Evolutionary conservation across 2,329 filamentous ascomycete species (phyloP).

Genomic region (Colletotrichum falcatum): DNA sequence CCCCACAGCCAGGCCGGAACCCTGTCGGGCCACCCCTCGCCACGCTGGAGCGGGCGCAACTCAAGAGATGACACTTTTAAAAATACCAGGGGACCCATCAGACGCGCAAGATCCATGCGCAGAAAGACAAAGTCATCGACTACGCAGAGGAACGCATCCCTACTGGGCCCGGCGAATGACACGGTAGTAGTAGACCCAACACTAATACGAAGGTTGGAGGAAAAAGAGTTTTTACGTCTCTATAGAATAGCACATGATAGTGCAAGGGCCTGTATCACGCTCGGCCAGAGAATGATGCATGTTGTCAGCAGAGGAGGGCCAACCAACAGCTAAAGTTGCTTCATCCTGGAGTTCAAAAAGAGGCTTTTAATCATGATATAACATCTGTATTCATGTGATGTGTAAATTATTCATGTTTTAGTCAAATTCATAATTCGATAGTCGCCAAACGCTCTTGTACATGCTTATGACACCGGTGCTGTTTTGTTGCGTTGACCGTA

Average conservation of each 20-base stretch:
- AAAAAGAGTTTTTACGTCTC: slow-evolving; percentile 1
- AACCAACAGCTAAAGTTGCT: slow-evolving; percentile 12
- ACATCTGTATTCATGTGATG: not conserved
- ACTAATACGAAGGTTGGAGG: not conserved
- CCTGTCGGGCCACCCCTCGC: not conserved
- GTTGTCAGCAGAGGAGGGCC: not conserved
- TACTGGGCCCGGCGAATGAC: not conserved
- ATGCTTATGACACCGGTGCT: not conserved
- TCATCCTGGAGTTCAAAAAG: not conserved
- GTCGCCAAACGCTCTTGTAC: not conserved
- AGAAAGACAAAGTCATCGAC: not conserved
- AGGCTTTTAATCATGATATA: not conserved
- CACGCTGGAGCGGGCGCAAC: not conserved
- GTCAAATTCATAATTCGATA: not conserved
- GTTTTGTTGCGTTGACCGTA: not conserved
- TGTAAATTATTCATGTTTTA: not conserved
- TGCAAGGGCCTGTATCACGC: slow-evolving; percentile 17
- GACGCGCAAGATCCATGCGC: not conserved
- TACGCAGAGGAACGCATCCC: not conserved
- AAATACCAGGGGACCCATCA: not conserved
- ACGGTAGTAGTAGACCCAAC: not conserved
- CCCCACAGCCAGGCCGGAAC: not conserved
- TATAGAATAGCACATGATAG: slow-evolving; percentile 2
- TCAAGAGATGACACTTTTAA: not conserved
- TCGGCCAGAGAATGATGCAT: slow-evolving; percentile 17